Evolutionary conservation across 805 yeast genomes (phyloP).

Genomic region (Sugiyamaella americana): DNA sequence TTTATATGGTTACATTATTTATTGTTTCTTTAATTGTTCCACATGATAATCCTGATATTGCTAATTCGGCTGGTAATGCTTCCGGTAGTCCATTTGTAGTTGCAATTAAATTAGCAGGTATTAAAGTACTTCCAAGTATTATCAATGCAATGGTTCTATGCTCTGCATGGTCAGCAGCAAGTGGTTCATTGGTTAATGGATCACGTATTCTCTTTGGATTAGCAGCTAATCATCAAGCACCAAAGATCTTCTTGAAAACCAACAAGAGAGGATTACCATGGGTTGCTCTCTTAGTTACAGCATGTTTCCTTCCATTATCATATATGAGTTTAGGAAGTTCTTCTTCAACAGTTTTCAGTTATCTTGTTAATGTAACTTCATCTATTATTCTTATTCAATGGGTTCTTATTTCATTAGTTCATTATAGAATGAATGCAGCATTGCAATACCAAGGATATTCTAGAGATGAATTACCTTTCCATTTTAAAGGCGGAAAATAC

Average conservation of each 20-base stretch:
- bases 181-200: constrained; percentile 71
- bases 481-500: constrained; percentile 35
- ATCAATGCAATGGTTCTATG: constrained; percentile 72
- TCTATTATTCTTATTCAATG: constrained; percentile 50
- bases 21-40: constrained; percentile 66
- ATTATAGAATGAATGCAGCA: constrained; percentile 43
- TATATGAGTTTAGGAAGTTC: constrained; percentile 60
- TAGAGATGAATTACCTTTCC: constrained; percentile 42
- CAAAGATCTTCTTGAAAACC: constrained; percentile 57
- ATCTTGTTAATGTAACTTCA: constrained; percentile 28
- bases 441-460: constrained; percentile 36
- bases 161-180: constrained; percentile 76
- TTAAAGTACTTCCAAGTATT: constrained; percentile 62
- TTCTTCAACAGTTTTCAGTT: constrained; percentile 53
- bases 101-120: constrained; percentile 64
- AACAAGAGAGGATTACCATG: constrained; percentile 67
- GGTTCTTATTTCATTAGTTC: constrained; percentile 46
- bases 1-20: constrained; percentile 56
- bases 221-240: constrained; percentile 70
- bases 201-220: constrained; percentile 70
- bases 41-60: constrained; percentile 46
- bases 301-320: constrained; percentile 56
- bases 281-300: constrained; percentile 46
- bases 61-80: constrained; percentile 45
- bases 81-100: constrained; percentile 81